phyloP scores from a whole-genome alignment of 768 basidiomycete genomes.

The Lanmaoa rubissima region DNA sequence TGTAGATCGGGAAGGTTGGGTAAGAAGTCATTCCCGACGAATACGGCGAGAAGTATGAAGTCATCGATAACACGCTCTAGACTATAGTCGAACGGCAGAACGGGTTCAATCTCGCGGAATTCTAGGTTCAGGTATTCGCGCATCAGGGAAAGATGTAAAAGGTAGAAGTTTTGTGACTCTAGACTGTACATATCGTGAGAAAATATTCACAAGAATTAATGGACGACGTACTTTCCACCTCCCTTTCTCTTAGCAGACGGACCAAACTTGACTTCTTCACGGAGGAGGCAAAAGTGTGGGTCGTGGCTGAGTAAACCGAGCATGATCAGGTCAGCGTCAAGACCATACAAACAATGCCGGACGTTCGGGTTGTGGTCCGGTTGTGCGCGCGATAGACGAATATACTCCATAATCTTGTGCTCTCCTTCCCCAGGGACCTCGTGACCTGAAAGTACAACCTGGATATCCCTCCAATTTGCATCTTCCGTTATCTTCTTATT shows the following conservation, averaged over 20 bases:
- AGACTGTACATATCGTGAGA: conserved; percentile 36
- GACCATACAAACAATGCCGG: conserved; percentile 96
- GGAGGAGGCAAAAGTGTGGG: conserved; percentile 95
- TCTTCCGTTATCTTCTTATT: conserved; percentile 99
- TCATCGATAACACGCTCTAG: conserved; percentile 97
- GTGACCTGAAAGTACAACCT: conserved; percentile 94
- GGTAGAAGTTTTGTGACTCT: conserved; percentile 88
- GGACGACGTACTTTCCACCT: conserved; percentile 43
- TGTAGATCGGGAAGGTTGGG: conserved; percentile 96
- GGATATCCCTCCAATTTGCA: conserved; percentile 88
- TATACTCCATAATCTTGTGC: conserved; percentile 99
- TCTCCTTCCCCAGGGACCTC: conserved; percentile 99
- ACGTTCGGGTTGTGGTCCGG: conserved; percentile 95
- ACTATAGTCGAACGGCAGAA: conserved; percentile 77
- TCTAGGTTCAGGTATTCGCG: conserved; percentile 98
- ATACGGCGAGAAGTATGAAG: conserved; percentile 94
- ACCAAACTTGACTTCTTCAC: conserved; percentile 99
- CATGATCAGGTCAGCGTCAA: conserved; percentile 99
- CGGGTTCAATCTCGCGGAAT: conserved; percentile 69
- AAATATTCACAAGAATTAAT: neutral
- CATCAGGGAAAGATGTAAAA: conserved; percentile 91
- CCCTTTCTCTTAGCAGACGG: conserved; percentile 73
- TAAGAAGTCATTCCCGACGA: conserved; percentile 97
- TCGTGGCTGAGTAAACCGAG: conserved; percentile 95
- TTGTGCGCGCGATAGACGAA: conserved; percentile 90